A percentile compares a stretch with the other conserved stretches of the same genome.
Evolutionary conservation across 768 basidiomycete species (phyloP).

Genomic region (Boletus tomentosulus): DNA sequence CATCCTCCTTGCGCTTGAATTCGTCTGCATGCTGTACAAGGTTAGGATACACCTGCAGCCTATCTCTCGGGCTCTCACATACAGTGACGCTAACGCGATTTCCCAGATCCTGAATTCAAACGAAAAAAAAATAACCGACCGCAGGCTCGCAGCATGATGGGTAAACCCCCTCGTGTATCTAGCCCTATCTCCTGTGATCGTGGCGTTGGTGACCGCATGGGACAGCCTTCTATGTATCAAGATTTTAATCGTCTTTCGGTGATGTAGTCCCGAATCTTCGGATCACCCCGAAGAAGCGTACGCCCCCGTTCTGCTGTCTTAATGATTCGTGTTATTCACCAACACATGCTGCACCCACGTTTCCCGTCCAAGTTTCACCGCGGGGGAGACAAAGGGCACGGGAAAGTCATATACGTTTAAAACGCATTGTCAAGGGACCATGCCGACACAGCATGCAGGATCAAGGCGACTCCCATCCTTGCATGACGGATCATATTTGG

Average conservation of each 20-base stretch:
- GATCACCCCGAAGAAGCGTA: slow-evolving; percentile 10
- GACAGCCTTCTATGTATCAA: background rate
- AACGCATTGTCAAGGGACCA: background rate
- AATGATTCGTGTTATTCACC: slow-evolving; percentile 6
- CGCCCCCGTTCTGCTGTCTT: background rate
- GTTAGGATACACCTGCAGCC: background rate
- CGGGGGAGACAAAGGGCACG: background rate
- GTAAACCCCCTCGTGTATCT: background rate
- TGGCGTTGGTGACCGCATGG: slow-evolving; percentile 12
- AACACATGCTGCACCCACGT: slow-evolving; percentile 6
- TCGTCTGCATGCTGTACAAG: background rate
- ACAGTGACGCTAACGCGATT: background rate
- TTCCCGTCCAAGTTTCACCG: background rate
- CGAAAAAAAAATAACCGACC: background rate
- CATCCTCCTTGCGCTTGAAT: background rate
- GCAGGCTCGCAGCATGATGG: background rate
- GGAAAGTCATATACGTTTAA: background rate
- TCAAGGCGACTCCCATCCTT: background rate
- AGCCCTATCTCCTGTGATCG: slow-evolving; percentile 6
- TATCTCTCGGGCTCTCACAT: background rate
- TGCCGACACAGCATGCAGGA: slow-evolving; percentile 1
- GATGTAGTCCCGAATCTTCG: slow-evolving; percentile 2
- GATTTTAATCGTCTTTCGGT: background rate
- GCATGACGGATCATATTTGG: background rate
- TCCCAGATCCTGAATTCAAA: background rate